A percentile compares a stretch with the other conserved stretches of the same genome.
Conservation (phyloP, 2,329 filamentous ascomycete species). For the Talaromyces sp. region DNA sequence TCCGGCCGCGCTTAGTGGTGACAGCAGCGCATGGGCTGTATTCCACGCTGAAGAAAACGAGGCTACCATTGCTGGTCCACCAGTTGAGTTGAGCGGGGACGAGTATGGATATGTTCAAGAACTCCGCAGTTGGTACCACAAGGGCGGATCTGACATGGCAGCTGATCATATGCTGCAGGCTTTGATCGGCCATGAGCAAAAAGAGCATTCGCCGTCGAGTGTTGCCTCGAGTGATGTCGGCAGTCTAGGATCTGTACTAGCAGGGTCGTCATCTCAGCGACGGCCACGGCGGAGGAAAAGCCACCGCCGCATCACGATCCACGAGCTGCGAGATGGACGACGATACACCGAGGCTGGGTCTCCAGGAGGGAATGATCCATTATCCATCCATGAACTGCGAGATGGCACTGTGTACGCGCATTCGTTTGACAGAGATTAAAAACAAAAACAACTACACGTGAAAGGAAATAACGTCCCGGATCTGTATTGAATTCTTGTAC, state of each 20-base stretch:
- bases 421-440: constrained; percentile 18
- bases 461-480: not conserved
- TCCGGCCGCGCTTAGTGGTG: constrained; percentile 37
- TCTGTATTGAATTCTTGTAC: not conserved
- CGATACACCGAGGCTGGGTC: constrained; percentile 39
- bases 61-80: constrained; percentile 31
- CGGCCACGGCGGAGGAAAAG: constrained; percentile 25
- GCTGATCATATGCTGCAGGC: constrained; percentile 32
- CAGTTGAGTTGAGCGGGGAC: constrained; percentile 35
- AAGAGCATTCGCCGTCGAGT: constrained; percentile 19
- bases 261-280: constrained; percentile 14
- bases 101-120: constrained; percentile 32
- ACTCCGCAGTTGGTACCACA: constrained; percentile 39
- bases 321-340: constrained; percentile 39
- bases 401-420: constrained; percentile 42
- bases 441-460: not conserved
- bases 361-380: constrained; percentile 24
- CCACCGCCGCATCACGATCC: constrained; percentile 35
- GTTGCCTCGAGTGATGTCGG: constrained; percentile 17
- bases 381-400: constrained; percentile 37
- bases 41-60: constrained; percentile 29
- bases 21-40: constrained; percentile 45
- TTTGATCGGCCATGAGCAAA: constrained; percentile 26
- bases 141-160: constrained; percentile 30
- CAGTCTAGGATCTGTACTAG: constrained; percentile 23